phyloP scores from a whole-genome alignment of 495 filamentous ascomycete genomes.

The Xylaria curta region DNA sequence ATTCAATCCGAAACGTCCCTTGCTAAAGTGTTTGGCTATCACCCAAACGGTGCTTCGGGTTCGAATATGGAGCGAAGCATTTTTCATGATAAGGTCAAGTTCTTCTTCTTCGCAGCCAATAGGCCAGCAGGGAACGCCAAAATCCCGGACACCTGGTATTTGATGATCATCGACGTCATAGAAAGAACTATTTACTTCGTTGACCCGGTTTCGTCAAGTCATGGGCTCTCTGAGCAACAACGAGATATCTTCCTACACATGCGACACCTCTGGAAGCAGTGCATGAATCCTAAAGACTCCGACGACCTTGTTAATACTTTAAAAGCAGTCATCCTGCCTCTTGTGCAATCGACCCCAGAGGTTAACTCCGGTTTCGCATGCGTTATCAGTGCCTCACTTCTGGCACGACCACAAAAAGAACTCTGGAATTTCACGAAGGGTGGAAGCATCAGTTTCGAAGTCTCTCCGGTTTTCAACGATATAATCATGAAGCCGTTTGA shows the following conservation, averaged over 20 bases:
- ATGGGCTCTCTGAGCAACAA: not conserved
- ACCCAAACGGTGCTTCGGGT: not conserved
- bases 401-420: not conserved
- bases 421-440: not conserved
- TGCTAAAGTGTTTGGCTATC: not conserved
- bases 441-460: not conserved
- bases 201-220: not conserved
- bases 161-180: not conserved
- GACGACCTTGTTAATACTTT: not conserved
- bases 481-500: not conserved
- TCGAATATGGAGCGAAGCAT: not conserved
- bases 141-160: not conserved
- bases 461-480: not conserved
- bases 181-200: conserved; percentile 1
- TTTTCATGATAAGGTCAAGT: not conserved
- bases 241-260: not conserved
- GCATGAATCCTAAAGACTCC: not conserved
- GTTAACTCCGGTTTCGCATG: not conserved
- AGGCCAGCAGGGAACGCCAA: not conserved
- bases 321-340: not conserved
- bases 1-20: not conserved
- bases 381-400: not conserved
- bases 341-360: not conserved
- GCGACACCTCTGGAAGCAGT: not conserved
- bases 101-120: conserved; percentile 9